phyloP scores from a whole-genome alignment of 2,329 filamentous ascomycete species.

The Paramyrothecium roridum region DNA sequence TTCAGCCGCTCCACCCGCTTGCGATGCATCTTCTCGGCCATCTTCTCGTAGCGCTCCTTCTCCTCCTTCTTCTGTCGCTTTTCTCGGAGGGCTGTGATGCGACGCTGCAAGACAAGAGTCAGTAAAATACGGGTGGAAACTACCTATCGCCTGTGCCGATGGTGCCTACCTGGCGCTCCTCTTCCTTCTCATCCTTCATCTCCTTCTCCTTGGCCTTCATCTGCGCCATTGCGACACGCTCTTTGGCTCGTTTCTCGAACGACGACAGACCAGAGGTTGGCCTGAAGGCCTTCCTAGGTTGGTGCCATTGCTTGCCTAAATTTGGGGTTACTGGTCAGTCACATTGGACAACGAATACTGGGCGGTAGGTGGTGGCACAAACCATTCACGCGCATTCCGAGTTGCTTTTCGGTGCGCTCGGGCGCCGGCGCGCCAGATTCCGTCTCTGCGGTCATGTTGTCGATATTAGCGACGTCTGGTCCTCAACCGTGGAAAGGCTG shows the following conservation, averaged over 20 bases:
- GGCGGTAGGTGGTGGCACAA: slow-evolving; percentile 19
- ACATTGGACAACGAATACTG: neutral
- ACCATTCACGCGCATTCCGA: slow-evolving; percentile 85
- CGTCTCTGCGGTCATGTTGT: slow-evolving; percentile 40
- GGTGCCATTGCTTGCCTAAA: slow-evolving; percentile 92
- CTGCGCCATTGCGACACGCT: slow-evolving; percentile 67
- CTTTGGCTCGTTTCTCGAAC: slow-evolving; percentile 72
- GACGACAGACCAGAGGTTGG: slow-evolving; percentile 74
- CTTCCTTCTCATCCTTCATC: slow-evolving; percentile 93
- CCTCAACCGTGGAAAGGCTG: neutral
- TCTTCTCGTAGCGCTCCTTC: slow-evolving; percentile 85
- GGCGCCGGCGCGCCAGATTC: slow-evolving; percentile 27
- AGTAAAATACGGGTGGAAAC: slow-evolving; percentile 2
- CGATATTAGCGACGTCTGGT: neutral
- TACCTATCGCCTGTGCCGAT: too few relatives aligned
- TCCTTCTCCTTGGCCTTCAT: slow-evolving; percentile 92
- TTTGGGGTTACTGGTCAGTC: slow-evolving; percentile 6
- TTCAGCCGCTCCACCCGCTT: slow-evolving; percentile 92
- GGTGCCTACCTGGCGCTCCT: slow-evolving; percentile 69
- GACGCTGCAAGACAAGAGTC: slow-evolving; percentile 49
- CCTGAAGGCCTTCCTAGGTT: slow-evolving; percentile 78
- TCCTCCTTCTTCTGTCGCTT: slow-evolving; percentile 87
- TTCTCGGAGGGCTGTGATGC: slow-evolving; percentile 77
- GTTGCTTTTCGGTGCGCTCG: slow-evolving; percentile 33
- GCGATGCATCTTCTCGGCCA: slow-evolving; percentile 97